Evolutionary conservation across 73 alveolate genomes (phyloP).

Genomic region (Stentor roeselii): DNA sequence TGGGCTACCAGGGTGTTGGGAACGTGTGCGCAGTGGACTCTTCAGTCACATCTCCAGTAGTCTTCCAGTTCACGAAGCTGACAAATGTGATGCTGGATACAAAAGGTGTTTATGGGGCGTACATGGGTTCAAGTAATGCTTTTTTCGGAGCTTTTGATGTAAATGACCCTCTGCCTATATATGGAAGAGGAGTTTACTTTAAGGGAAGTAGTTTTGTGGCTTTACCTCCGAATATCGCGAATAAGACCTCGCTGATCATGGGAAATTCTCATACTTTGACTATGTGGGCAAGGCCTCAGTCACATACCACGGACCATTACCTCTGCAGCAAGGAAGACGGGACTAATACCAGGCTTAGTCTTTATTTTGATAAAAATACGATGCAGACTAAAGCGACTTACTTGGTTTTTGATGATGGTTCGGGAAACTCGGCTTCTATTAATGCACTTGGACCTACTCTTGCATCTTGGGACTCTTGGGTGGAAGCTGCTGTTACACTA

Average conservation of each 20-base stretch:
- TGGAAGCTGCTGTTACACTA: neutral
- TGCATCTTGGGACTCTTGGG: constrained; percentile 3
- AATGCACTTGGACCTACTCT: neutral
- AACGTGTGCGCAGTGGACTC: neutral
- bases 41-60: neutral
- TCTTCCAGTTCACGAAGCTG: neutral
- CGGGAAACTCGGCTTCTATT: neutral
- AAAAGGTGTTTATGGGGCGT: neutral
- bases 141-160: neutral
- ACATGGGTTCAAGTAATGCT: neutral
- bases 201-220: neutral
- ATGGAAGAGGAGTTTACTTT: neutral
- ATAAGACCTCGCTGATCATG: neutral
- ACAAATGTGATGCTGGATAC: neutral
- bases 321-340: neutral
- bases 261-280: constrained; percentile 3
- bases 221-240: neutral
- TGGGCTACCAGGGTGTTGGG: neutral
- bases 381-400: neutral
- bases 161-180: constrained; percentile 21
- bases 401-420: neutral
- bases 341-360: neutral
- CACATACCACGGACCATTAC: neutral
- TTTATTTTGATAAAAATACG: constrained; percentile 1
- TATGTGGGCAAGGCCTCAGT: constrained; percentile 14